Evolutionary conservation across 208 protist species (phyloP), one percentile per base, ranked within the genome.

Genomic region (Leishmania arabica): DNA sequence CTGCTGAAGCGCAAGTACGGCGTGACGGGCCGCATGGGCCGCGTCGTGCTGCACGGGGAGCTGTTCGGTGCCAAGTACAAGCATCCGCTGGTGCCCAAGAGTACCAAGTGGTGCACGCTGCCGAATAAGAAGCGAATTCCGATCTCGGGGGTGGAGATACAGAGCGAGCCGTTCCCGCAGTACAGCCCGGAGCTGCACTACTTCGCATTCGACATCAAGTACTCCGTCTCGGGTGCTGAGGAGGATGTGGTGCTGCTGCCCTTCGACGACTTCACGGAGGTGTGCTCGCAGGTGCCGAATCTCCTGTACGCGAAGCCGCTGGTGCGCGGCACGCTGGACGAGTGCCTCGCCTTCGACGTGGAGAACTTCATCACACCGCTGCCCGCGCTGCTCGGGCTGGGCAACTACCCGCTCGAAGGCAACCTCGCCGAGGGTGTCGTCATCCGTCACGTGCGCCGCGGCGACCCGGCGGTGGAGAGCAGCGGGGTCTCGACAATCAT

Each of bases 181-280:
- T 97, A 97, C 86, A 96, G 92, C 79, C 94, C 94, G 4, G 92
- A 97, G 87, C 83, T 97, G 37, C 94, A 97, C 81, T 97, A 93
- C 80, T 95, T 89, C 75, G 92, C 92, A 13, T 97, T 97, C 79
- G 94, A 97, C 58, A 72, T 97, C 21, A 94, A 95, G 79, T 97
- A 97, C 87, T 93, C 89, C 45, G 90, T 96, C 40, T 91, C 88
- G 47, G 93, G 93, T 8, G 90, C 85, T 11, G 92, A 95, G 81
- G 87, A 92, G 71, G 93, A 93, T 78, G 87, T 94, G 82, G 90
- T 95, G 49, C 69, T 95, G 73, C 89, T 96, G 53, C 80, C 84
- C 79, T 96, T 92, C 83, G 94, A 97, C 65, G 92, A 95, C 78
- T 96, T 96, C 79, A 80, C 84, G 8, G 92, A 92, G 80, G 75